A percentile compares a stretch with the other conserved stretches of the same genome.
Conservation (phyloP, 441 rosid species). For the Dalechampia spathulata region DNA sequence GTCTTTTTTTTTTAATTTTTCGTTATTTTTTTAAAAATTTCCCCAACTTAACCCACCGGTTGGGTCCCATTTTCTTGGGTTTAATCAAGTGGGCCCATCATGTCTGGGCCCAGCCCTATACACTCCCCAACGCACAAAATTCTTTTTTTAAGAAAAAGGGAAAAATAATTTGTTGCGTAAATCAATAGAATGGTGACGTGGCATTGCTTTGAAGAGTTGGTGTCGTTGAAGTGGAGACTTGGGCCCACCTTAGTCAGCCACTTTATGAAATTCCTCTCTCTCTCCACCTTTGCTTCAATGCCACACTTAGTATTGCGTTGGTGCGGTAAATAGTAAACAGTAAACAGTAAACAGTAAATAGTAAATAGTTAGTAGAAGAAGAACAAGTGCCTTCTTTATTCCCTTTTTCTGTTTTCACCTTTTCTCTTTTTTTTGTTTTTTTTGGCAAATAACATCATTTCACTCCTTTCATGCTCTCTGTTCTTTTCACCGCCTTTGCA, state of each 20-base stretch:
- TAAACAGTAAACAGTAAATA: too few species aligned
- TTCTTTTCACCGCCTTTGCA: slow-evolving; percentile 30
- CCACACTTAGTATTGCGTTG: slow-evolving; percentile 20
- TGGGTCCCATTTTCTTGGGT: slow-evolving; percentile 39
- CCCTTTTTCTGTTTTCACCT: too few species aligned
- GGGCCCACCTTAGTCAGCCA: slow-evolving; percentile 33
- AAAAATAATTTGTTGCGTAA: slow-evolving; percentile 30
- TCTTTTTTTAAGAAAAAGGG: too few species aligned
- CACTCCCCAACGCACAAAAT: slow-evolving; percentile 1
- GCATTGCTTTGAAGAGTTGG: slow-evolving; percentile 26
- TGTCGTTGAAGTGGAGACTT: slow-evolving; percentile 50
- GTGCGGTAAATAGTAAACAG: not conserved
- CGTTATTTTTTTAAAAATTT: too few species aligned
- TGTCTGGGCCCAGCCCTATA: slow-evolving; percentile 30
- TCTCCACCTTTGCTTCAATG: slow-evolving; percentile 28
- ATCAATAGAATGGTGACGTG: slow-evolving; percentile 33
- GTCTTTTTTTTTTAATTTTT: too few species aligned
- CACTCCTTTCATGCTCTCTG: slow-evolving; percentile 18
- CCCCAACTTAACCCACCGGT: slow-evolving; percentile 22
- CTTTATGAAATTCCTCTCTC: slow-evolving; percentile 7
- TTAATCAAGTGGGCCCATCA: slow-evolving; percentile 43
- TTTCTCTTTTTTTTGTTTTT: not conserved
- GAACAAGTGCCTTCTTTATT: too few species aligned
- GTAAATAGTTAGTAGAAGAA: not conserved
- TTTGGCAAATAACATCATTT: slow-evolving; percentile 13